Conservation (phyloP, 2,329 filamentous ascomycete species). For the Akanthomyces muscarius region DNA sequence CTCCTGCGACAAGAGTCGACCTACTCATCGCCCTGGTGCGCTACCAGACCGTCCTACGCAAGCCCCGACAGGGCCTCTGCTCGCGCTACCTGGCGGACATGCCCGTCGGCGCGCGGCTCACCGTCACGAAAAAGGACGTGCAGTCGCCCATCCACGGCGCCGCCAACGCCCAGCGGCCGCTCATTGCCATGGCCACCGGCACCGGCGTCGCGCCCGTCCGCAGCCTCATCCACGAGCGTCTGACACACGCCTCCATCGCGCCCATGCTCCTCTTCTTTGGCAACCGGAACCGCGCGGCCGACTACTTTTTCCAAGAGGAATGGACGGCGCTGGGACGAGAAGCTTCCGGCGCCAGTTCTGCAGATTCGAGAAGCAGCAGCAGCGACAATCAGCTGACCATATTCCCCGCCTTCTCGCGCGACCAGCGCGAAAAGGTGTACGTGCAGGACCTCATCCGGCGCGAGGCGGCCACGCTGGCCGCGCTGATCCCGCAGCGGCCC, state of each 20-base stretch:
- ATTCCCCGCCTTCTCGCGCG: constrained; percentile 47
- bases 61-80: constrained; percentile 80
- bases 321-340: constrained; percentile 48
- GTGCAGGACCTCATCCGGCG: constrained; percentile 52
- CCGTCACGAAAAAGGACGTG: constrained; percentile 54
- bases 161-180: constrained; percentile 44
- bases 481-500: constrained; percentile 35
- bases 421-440: constrained; percentile 48
- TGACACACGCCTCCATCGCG: constrained; percentile 26
- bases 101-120: constrained; percentile 51
- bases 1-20: constrained; percentile 51
- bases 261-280: constrained; percentile 73
- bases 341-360: too few species aligned
- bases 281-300: constrained; percentile 66
- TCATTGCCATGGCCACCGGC: constrained; percentile 77
- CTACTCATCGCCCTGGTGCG: constrained; percentile 84
- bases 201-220: constrained; percentile 85
- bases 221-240: constrained; percentile 73
- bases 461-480: constrained; percentile 33
- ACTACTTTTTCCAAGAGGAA: constrained; percentile 79
- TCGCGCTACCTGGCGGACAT: constrained; percentile 78
- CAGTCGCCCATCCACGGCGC: constrained; percentile 39
- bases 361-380: background rate
- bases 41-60: constrained; percentile 82
- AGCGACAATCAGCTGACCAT: constrained; percentile 26